phyloP scores from a whole-genome alignment of 2,329 filamentous ascomycete species.

The Zymoseptoria crescenta region DNA sequence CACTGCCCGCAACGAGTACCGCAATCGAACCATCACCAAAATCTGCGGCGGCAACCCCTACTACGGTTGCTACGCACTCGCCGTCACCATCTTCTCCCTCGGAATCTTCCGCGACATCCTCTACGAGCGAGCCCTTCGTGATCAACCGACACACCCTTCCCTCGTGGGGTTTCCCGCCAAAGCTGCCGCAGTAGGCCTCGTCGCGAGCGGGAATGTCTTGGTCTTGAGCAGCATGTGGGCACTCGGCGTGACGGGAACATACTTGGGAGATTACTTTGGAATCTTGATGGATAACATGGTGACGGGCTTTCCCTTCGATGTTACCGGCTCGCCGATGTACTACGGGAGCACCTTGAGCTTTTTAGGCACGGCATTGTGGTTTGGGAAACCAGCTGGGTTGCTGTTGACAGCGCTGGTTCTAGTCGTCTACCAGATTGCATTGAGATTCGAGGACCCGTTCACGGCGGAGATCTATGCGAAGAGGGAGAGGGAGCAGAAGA shows the following conservation, averaged over 20 bases:
- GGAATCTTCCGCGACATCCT: slow-evolving; percentile 73
- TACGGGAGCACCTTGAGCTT: slow-evolving; percentile 90
- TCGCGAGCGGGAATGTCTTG: slow-evolving; percentile 70
- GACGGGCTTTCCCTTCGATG: slow-evolving; percentile 90
- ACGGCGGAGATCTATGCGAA: slow-evolving; percentile 88
- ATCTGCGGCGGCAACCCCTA: slow-evolving; percentile 72
- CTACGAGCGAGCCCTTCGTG: slow-evolving; percentile 74
- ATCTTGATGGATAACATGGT: slow-evolving; percentile 95
- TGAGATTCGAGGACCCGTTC: slow-evolving; percentile 88
- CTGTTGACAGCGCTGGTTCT: slow-evolving; percentile 68
- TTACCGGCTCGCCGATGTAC: slow-evolving; percentile 92
- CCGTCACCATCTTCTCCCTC: slow-evolving; percentile 80
- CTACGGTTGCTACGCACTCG: slow-evolving; percentile 81
- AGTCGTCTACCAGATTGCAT: slow-evolving; percentile 69
- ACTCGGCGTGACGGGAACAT: slow-evolving; percentile 89
- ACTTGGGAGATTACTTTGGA: slow-evolving; percentile 96
- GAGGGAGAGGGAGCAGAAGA: slow-evolving; percentile 51
- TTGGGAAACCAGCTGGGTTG: slow-evolving; percentile 79
- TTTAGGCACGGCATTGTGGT: slow-evolving; percentile 74
- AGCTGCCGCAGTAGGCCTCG: slow-evolving; percentile 61
- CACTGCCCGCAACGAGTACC: slow-evolving; percentile 82
- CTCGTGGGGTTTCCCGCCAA: slow-evolving; percentile 55
- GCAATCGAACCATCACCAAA: slow-evolving; percentile 79
- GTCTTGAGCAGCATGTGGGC: slow-evolving; percentile 86
- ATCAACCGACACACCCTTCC: slow-evolving; percentile 66